Base-by-base conservation (phyloP, 768 basidiomycete genomes). In the Leccinum imitatum region DNA sequence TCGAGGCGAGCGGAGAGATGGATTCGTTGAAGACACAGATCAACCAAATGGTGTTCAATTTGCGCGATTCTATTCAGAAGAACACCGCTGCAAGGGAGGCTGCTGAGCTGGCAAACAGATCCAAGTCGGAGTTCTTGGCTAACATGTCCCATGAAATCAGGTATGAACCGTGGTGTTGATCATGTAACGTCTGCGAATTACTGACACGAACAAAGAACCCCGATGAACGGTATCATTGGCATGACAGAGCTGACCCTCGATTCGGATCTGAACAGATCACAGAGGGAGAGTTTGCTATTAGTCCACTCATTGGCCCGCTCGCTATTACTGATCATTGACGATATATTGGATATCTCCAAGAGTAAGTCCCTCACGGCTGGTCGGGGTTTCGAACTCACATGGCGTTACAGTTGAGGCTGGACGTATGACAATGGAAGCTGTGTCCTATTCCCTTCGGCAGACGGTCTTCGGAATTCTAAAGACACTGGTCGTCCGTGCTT, bases 151-250 rank as follows among this genome's bases (percentile, higher is more conserved):
- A 97, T 72, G 94, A 95, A 78, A 96, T 95, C 70, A 80, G 95
- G 93, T 92, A 59, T 13, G 87, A 80, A n/a, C n/a, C 14, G 25
- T 15, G 13, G 30, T 51, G 13, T 2, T 50, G 15, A 31, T 47
- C 46, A 27, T 57, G 11, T 50, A 37, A 6, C 60, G 58, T 52
- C 59, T 7, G 31, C 51, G n/a, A 30, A 27, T 55, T 46, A 52
- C 48, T 63, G 61, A 70, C 53, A 31, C 53, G 53, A 15, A 50
- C 30, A n/a, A 69, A 94, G 96, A 72, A 98, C 97, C 23, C 97
- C 97, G 0, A 99, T 98, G 96, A 99, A 98, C 71, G 96, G 97
- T 70, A 99, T 99, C 74, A 98, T 99, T 65, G 96, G 96, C n/a
- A 95, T 99, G 95, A 99, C 96, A 25, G 95, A 96, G 75, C 77